Evolutionary conservation across 306 rosid genomes (phyloP), one percentile per base, ranked within the genome.

Genomic region (Cucurbita moschata): DNA sequence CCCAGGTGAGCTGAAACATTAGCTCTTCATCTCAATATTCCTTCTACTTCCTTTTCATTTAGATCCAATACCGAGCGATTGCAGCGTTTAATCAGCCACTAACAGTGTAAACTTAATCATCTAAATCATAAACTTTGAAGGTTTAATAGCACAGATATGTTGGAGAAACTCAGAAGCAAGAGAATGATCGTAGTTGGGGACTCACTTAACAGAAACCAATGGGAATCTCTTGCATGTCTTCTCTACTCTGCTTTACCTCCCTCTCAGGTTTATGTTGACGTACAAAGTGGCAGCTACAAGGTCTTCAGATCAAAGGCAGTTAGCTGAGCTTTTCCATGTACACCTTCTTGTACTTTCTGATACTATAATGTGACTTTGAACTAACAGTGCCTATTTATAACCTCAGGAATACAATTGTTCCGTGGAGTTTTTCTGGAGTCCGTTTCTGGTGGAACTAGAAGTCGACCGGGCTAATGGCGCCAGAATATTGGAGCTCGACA

Each of bases 141-240:
- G 83, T 77, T 76, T 18, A 71, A 76, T 51, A 76, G 85, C 10
- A 81, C 68, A 75, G 75, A 77, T 14, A 75, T 81, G 78, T 77
- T 81, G 64, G 85, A 84, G 82, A 79, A 74, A 49, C 85, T 81
- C 2, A 81, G 78, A 79, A 85, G 82, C 23, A 84, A 81, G 78
- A 79, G 88, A 47, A 51, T 74, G 57, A 64, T 82, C 59, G 66
- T 84, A 43, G 83, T 81, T 74, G 88, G 88, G 11, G 88, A 84
- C 63, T 84, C 88, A 5, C 82, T 85, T 13, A 85, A 85, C 76
- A 82, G 84, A 85, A 82, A 85, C 66, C 83, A 79, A 57, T 79
- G 85, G 85, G 88, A 85, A 61, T 85, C 88, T 4, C 70, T 85
- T 63, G 86, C 77, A 68, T 85, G 88, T 59, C 85, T 85, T 72